Conservation (phyloP, 78 protist species). For the Polysphondylium violaceum region DNA sequence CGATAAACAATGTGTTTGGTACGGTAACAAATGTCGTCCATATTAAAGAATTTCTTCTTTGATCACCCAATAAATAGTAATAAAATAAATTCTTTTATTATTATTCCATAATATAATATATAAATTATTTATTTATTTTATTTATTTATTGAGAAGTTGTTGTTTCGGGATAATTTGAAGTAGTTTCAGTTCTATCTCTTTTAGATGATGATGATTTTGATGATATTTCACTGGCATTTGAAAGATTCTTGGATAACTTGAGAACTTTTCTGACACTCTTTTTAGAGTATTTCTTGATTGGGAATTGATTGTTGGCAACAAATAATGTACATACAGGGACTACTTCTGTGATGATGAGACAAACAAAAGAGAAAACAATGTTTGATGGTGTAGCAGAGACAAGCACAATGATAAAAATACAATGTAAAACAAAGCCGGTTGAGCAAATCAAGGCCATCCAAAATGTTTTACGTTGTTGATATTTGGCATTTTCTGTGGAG, state of each 20-base stretch:
- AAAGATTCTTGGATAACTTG: background rate
- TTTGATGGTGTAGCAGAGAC: constrained; percentile 39
- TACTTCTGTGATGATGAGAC: constrained; percentile 42
- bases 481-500: background rate
- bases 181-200: background rate
- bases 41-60: background rate
- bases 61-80: too few relatives aligned
- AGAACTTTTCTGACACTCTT: background rate
- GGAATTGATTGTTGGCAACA: constrained; percentile 46
- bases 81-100: too few relatives aligned
- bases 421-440: constrained; percentile 44
- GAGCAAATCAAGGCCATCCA: constrained; percentile 18
- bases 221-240: background rate
- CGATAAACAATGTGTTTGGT: background rate
- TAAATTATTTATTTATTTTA: too few relatives aligned
- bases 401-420: constrained; percentile 51
- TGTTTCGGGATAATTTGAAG: background rate
- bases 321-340: constrained; percentile 28
- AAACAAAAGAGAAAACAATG: constrained; percentile 42
- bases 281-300: background rate
- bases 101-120: background rate
- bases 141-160: background rate
- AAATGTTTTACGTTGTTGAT: constrained; percentile 25
- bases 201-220: background rate
- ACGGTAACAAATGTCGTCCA: constrained; percentile 8